Percentiles rank a stretch among this genome's conserved stretches.
Conservation (phyloP, 371 early-diverging fungal species). For the Parasitella parasitica region DNA sequence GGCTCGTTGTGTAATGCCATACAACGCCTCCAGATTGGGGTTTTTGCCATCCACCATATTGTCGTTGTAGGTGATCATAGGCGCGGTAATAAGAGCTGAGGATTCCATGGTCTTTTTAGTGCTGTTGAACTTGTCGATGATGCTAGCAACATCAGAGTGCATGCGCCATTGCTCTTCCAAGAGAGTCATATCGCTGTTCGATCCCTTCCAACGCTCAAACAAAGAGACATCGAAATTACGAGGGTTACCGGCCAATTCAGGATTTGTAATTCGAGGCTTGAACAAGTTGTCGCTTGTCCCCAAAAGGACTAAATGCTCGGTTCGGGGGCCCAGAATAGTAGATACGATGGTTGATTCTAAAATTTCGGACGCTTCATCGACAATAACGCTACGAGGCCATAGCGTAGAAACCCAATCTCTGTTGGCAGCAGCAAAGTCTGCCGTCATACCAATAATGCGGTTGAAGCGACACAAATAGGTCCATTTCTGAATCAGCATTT, state of each 20-base stretch:
- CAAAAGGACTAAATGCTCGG: slow-evolving; percentile 41
- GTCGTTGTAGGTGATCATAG: slow-evolving; percentile 17
- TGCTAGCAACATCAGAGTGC: slow-evolving; percentile 23
- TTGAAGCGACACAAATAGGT: slow-evolving; percentile 28
- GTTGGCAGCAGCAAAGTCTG: slow-evolving; percentile 39
- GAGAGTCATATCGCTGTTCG: slow-evolving; percentile 21
- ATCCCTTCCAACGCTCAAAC: slow-evolving; percentile 40
- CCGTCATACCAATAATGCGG: slow-evolving; percentile 42
- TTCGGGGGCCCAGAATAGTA: slow-evolving; percentile 20
- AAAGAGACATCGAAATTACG: slow-evolving; percentile 27
- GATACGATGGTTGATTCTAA: slow-evolving; percentile 26
- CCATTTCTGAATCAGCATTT: slow-evolving; percentile 25
- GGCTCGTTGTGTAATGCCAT: slow-evolving; percentile 26
- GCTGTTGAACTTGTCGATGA: slow-evolving; percentile 21
- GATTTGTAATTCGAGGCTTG: slow-evolving; percentile 12
- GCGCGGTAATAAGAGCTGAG: slow-evolving; percentile 16
- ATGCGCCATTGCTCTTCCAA: slow-evolving; percentile 50
- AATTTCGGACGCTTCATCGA: slow-evolving; percentile 39
- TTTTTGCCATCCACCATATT: slow-evolving; percentile 20
- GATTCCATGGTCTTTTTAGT: slow-evolving; percentile 4
- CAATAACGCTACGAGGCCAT: slow-evolving; percentile 35
- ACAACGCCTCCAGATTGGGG: not conserved
- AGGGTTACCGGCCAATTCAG: slow-evolving; percentile 12
- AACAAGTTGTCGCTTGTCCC: slow-evolving; percentile 15
- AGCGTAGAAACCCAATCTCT: slow-evolving; percentile 24